Conservation (phyloP, 1,284 basidiomycete species). For the Malassezia caprae region DNA sequence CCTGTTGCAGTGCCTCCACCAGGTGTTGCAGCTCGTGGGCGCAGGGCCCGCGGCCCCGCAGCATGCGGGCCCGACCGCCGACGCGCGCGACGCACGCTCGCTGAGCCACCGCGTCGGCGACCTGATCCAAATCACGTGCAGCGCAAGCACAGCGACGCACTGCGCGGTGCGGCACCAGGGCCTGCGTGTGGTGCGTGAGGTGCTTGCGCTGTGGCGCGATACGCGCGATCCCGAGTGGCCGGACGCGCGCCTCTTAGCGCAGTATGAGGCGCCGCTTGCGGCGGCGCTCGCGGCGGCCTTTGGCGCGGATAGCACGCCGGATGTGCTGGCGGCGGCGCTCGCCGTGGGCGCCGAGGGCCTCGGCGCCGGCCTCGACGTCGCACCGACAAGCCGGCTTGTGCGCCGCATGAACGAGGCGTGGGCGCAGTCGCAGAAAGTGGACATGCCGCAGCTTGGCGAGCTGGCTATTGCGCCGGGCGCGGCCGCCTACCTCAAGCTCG, state of each 20-base stretch:
- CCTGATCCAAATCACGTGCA: constrained; percentile 94
- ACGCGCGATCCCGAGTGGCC: constrained; percentile 88
- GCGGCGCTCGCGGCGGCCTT: constrained; percentile 97
- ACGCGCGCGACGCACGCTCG: constrained; percentile 57
- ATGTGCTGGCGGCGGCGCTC: constrained; percentile 82
- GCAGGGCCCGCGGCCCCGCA: constrained; percentile 42
- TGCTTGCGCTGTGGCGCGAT: constrained; percentile 79
- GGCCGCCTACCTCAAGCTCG: constrained; percentile 85
- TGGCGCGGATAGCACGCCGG: constrained; percentile 83
- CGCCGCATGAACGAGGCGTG: constrained; percentile 69
- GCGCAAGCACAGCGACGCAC: constrained; percentile 86
- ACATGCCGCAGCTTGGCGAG: constrained; percentile 59
- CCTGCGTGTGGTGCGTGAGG: constrained; percentile 74
- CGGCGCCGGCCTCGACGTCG: constrained; percentile 86
- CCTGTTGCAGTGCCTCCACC: constrained; percentile 81
- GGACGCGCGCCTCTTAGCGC: constrained; percentile 81
- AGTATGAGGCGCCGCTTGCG: constrained; percentile 95
- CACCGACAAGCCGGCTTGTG: constrained; percentile 89
- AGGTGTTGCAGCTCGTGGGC: constrained; percentile 69
- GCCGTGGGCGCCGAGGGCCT: constrained; percentile 91
- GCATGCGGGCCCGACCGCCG: constrained; percentile 55
- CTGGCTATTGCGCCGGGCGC: constrained; percentile 81
- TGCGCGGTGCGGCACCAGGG: constrained; percentile 92
- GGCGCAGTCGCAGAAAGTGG: not conserved
- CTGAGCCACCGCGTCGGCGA: constrained; percentile 64